Conservation (phyloP, 2,329 filamentous ascomycete genomes). For the Fusarium oxysporum region DNA sequence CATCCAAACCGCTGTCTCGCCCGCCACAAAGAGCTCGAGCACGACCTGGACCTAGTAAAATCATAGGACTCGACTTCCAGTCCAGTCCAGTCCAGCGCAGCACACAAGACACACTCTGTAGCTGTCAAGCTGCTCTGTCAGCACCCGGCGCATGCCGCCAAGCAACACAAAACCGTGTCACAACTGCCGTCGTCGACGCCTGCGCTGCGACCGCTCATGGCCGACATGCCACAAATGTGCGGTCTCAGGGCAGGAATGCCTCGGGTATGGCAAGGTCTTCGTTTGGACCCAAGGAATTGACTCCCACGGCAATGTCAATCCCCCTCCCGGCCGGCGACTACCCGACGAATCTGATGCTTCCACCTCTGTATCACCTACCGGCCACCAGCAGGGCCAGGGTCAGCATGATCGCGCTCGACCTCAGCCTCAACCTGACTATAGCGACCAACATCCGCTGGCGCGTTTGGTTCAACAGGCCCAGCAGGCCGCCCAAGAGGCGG, state of each 20-base stretch:
- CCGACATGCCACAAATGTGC: constrained; percentile 71
- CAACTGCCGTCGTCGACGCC: constrained; percentile 70
- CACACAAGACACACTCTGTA: constrained; percentile 16
- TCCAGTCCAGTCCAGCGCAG: constrained; percentile 4
- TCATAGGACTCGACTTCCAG: constrained; percentile 22
- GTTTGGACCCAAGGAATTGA: constrained; percentile 69
- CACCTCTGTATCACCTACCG: constrained; percentile 15
- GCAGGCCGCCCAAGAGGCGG: constrained; percentile 33
- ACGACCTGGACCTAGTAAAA: constrained; percentile 30
- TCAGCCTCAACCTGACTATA: constrained; percentile 35
- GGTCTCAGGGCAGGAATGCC: constrained; percentile 66
- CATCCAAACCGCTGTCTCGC: constrained; percentile 36
- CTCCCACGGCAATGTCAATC: constrained; percentile 59
- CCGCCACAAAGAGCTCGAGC: constrained; percentile 35
- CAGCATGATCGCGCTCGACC: constrained; percentile 20
- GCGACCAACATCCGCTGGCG: constrained; percentile 38
- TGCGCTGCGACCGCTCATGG: constrained; percentile 71
- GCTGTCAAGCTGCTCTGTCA: constrained; percentile 41
- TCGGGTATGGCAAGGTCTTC: constrained; percentile 71
- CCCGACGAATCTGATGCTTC: constrained; percentile 36
- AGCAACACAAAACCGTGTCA: constrained; percentile 63
- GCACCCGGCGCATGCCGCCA: constrained; percentile 50
- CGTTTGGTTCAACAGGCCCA: constrained; percentile 24
- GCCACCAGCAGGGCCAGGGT: constrained; percentile 9
- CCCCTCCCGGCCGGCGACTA: constrained; percentile 43